Base-by-base conservation (phyloP, 305 asterid genomes). In the Solanum aculeatissimum region DNA sequence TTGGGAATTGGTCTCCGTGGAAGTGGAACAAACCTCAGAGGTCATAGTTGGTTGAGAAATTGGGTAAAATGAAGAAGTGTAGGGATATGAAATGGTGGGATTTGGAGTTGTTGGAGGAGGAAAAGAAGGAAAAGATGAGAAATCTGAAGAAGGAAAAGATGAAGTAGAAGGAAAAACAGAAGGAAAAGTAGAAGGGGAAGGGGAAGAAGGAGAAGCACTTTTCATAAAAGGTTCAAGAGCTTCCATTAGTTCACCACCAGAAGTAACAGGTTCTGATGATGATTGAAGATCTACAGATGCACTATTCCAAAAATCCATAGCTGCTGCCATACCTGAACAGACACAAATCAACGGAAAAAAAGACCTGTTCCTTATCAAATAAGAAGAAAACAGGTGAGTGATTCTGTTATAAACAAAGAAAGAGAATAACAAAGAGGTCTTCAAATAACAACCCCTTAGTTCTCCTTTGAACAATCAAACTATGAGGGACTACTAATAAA, bases 181-280 rank as follows among this genome's bases (percentile, higher is more conserved):
- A 80, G 83, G 40, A 58, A 72, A 72, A 49, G 12, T 75, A 49
- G 88, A 83, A 84, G 84, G n/a, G 35, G 90, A 85, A 74, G 91
- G 66, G 25, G 87, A 72, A 81, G 72, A 86, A 54, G 72, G 85
- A 54, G 94, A 87, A 90, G 92, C 91, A 91, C 93, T 90, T 86
- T 90, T 94, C 89, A 93, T 93, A 90, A 94, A 94, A 90, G 98
- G 97, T 60, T 86, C 94, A 88, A 94, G 95, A 86, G 94, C 98
- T 87, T 94, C 95, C 97, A 93, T 94, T 1, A 94, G 70, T 83
- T 94, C 98, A 58, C 93, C 91, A 54, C 95, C 96, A 54, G 94
- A 95, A 49, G 54, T 69, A 42, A 91, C 86, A 29, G 92, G 90
- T 29, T 91, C 91, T 80, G 85, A 27, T 80, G 86, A 21, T 49